phyloP scores from a whole-genome alignment of 768 basidiomycete genomes.

The Suillus subaureus region DNA sequence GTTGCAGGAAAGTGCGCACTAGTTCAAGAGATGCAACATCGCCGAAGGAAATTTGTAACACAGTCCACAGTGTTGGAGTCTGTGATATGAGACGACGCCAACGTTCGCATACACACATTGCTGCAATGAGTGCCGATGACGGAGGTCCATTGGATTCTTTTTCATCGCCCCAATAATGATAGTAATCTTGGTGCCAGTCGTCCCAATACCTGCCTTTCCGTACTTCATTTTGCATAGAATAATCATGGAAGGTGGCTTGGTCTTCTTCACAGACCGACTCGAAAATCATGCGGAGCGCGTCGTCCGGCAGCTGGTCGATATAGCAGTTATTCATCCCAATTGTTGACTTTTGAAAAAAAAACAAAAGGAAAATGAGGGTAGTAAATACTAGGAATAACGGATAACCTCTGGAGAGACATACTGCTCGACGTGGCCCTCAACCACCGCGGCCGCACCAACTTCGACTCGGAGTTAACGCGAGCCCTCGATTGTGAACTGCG shows the following conservation, averaged over 20 bases:
- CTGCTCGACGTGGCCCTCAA: not conserved
- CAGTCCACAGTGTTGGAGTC: not conserved
- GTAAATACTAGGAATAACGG: not conserved
- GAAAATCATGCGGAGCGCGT: not conserved
- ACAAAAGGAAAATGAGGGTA: not conserved
- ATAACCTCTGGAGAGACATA: not conserved
- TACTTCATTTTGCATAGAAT: not conserved
- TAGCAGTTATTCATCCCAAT: not conserved
- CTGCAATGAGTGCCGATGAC: not conserved
- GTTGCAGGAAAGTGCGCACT: not conserved
- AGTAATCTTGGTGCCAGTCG: not conserved
- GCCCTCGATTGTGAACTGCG: not conserved
- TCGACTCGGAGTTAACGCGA: not conserved
- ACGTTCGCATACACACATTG: not conserved
- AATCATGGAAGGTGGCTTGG: not conserved
- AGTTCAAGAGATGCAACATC: not conserved
- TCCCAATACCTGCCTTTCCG: not conserved
- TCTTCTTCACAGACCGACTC: not conserved
- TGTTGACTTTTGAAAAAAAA: not conserved
- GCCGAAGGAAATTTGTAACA: not conserved
- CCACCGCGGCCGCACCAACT: not conserved
- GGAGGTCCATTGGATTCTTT: not conserved
- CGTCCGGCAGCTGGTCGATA: not conserved
- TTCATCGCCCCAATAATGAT: not conserved
- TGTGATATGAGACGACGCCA: not conserved